Conservation (phyloP, 2,329 filamentous ascomycete genomes). For the Talaromyces atroroseus region DNA sequence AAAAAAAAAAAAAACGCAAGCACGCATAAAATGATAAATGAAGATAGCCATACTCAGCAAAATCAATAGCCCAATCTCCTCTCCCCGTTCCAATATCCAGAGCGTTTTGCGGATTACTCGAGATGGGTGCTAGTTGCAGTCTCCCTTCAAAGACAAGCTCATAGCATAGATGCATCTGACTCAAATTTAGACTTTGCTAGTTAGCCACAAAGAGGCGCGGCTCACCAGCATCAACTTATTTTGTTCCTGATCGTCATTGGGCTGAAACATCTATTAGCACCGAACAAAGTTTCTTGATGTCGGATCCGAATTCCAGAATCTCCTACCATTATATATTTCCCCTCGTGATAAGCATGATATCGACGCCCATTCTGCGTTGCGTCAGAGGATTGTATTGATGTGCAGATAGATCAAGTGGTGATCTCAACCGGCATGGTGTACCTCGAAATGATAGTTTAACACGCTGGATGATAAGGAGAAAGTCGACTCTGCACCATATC, state of each 20-base stretch:
- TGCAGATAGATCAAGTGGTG: background rate
- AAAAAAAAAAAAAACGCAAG: background rate
- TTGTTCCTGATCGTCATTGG: constrained; percentile 16
- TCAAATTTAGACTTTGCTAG: background rate
- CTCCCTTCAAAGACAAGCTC: constrained; percentile 14
- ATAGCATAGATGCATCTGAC: constrained; percentile 14
- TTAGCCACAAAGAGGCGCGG: background rate
- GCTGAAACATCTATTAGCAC: constrained; percentile 7
- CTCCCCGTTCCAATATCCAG: constrained; percentile 16
- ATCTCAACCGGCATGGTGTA: background rate
- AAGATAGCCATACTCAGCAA: constrained; percentile 7
- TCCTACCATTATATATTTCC: constrained; percentile 17
- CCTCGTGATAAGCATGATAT: constrained; percentile 16
- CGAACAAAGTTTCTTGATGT: background rate
- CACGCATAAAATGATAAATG: background rate
- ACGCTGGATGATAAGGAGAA: constrained; percentile 15
- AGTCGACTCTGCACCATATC: constrained; percentile 14
- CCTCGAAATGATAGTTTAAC: constrained; percentile 16
- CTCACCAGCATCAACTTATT: constrained; percentile 15
- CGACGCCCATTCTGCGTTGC: constrained; percentile 14
- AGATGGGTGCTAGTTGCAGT: constrained; percentile 15
- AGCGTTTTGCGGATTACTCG: constrained; percentile 9
- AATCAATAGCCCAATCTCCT: constrained; percentile 16
- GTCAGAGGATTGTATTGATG: background rate
- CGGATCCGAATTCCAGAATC: background rate